These are phyloP conservation scores for Pestalotiopsis sp. DNA, from an alignment of 2,329 filamentous ascomycete species.

Conservation along the genomic window DNA sequence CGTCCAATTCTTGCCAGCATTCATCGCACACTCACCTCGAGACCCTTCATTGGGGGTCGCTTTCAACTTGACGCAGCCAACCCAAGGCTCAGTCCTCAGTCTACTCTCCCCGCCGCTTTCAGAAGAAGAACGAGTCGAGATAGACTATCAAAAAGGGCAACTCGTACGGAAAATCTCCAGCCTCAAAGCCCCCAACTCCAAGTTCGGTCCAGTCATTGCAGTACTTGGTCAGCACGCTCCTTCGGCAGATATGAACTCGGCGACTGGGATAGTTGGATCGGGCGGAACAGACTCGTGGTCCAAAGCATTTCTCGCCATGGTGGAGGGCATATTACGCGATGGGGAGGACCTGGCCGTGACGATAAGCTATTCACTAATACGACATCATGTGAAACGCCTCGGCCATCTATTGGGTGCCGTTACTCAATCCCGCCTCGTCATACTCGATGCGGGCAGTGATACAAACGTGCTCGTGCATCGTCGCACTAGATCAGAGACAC, in stretches of 20 bases:
- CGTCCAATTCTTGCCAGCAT: slow-evolving; percentile 39
- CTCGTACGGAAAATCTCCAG: slow-evolving; percentile 47
- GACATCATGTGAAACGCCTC: slow-evolving; percentile 54
- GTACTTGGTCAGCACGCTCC: slow-evolving; percentile 32
- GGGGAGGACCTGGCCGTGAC: slow-evolving; percentile 62
- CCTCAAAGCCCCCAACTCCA: slow-evolving; percentile 46
- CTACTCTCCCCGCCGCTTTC: slow-evolving; percentile 36
- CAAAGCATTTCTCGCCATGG: slow-evolving; percentile 56
- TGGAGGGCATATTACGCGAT: slow-evolving; percentile 61
- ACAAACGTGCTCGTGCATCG: slow-evolving; percentile 50
- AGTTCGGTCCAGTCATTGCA: slow-evolving; percentile 50
- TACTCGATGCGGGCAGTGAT: slow-evolving; percentile 55
- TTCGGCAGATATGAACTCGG: slow-evolving; percentile 10
- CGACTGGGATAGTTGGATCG: slow-evolving; percentile 9
- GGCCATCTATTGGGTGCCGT: slow-evolving; percentile 55
- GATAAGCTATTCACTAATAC: slow-evolving; percentile 58
- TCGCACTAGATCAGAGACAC: neutral
- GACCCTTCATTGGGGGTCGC: slow-evolving; percentile 33
- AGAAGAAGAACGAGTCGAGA: slow-evolving; percentile 33
- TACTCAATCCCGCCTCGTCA: slow-evolving; percentile 52
- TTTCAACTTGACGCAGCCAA: slow-evolving; percentile 46
- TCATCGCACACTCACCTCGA: slow-evolving; percentile 41
- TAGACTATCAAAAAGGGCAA: slow-evolving; percentile 51
- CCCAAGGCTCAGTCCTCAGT: slow-evolving; percentile 41
- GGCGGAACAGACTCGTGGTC: slow-evolving; percentile 51